phyloP scores from a whole-genome alignment of 1,284 basidiomycete species.

The Ceratobasidium sp. region DNA sequence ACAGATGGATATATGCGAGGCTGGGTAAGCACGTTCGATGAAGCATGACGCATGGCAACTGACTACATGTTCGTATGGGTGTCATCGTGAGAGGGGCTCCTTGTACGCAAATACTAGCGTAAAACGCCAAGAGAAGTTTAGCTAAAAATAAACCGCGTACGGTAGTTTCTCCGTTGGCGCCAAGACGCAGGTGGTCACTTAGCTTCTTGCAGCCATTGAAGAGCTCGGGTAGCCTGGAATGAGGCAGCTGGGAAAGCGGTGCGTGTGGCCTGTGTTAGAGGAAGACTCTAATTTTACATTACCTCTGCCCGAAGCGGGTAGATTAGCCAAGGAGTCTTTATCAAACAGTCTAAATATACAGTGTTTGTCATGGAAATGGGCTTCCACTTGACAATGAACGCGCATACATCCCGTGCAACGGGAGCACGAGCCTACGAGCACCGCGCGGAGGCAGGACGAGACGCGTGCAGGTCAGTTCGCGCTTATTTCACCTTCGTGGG shows the following conservation, averaged over 20 bases:
- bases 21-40: not conserved
- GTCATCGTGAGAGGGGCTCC: not conserved
- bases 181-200: not conserved
- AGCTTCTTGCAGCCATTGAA: not conserved
- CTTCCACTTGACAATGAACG: not conserved
- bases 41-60: not conserved
- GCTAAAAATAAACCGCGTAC: constrained; percentile 10
- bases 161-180: not conserved
- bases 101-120: not conserved
- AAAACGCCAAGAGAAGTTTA: not conserved
- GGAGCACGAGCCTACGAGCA: not conserved
- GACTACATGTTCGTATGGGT: constrained; percentile 9
- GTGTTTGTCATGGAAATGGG: not conserved
- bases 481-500: not conserved
- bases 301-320: not conserved
- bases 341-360: not conserved
- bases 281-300: constrained; percentile 3
- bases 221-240: too few species aligned
- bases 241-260: too few species aligned
- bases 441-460: constrained; percentile 14
- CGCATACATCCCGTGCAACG: not conserved
- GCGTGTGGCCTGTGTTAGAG: not conserved
- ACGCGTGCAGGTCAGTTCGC: too few species aligned
- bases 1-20: not conserved
- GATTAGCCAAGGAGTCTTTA: not conserved